Conservation (phyloP, 192 early-diverging fungal species). For the Rhizophagus prolifer region DNA sequence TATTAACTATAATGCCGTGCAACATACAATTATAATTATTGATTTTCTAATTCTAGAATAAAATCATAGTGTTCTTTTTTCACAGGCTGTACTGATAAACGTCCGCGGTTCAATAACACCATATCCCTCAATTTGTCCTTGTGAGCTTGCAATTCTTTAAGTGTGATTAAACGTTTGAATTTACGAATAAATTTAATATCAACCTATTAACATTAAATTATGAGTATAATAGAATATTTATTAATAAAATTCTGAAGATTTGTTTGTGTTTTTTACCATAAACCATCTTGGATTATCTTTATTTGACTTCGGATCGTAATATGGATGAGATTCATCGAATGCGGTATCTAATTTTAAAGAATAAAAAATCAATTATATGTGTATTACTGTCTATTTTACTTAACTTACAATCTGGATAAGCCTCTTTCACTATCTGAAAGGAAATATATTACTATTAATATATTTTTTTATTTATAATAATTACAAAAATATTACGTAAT, state of each 20-base stretch:
- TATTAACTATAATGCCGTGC: too few relatives aligned
- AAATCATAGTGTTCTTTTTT: conserved; percentile 60
- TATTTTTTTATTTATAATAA: too few relatives aligned
- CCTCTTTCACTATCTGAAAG: conserved; percentile 53
- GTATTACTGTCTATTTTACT: neutral
- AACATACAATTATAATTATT: neutral
- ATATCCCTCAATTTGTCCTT: conserved; percentile 56
- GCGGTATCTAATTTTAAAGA: conserved; percentile 48
- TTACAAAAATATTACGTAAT: too few relatives aligned
- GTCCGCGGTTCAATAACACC: conserved; percentile 66
- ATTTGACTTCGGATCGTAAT: conserved; percentile 75
- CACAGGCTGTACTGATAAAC: conserved; percentile 80
- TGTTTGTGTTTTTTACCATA: conserved; percentile 52
- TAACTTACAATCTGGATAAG: conserved; percentile 60
- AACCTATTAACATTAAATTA: conserved; percentile 39
- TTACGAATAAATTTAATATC: conserved; percentile 75
- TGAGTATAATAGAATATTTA: neutral
- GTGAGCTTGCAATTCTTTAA: conserved; percentile 67
- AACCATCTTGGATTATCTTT: conserved; percentile 74
- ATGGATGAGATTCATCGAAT: conserved; percentile 69
- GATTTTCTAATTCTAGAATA: conserved; percentile 54
- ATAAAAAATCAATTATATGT: neutral
- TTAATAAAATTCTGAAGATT: neutral
- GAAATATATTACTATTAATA: neutral
- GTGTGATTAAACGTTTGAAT: conserved; percentile 56